These are phyloP conservation scores for Fusarium sp. DNA, from an alignment of 2,329 filamentous ascomycete genomes.

Conservation along the genomic window DNA sequence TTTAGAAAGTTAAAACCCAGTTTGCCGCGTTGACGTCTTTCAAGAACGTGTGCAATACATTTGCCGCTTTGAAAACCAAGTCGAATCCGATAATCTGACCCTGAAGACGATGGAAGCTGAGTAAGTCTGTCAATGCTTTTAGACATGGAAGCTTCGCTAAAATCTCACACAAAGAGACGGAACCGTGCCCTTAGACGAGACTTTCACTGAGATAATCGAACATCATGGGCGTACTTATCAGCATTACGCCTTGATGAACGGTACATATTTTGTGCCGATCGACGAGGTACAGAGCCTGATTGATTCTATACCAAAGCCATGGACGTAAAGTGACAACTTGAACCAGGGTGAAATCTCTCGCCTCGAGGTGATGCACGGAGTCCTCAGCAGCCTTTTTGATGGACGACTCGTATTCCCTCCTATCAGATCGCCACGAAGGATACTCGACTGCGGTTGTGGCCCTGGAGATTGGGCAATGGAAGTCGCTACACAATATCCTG, in stretches of 20 bases:
- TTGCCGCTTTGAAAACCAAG: slow-evolving; percentile 19
- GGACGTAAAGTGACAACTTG: slow-evolving; percentile 23
- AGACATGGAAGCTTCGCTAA: slow-evolving; percentile 42
- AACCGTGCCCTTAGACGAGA: slow-evolving; percentile 67
- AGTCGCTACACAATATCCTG: slow-evolving; percentile 73
- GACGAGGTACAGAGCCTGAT: slow-evolving; percentile 70
- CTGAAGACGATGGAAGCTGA: slow-evolving; percentile 49
- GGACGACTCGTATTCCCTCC: slow-evolving; percentile 77
- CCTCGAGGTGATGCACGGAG: slow-evolving; percentile 71
- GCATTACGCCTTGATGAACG: slow-evolving; percentile 73
- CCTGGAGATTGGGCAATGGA: slow-evolving; percentile 78
- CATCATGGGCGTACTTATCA: slow-evolving; percentile 76
- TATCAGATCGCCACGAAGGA: slow-evolving; percentile 65
- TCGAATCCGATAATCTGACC: slow-evolving; percentile 13
- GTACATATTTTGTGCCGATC: slow-evolving; percentile 75
- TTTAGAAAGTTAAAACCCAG: slow-evolving; percentile 33
- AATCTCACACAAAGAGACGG: slow-evolving; percentile 56
- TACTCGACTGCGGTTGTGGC: slow-evolving; percentile 81
- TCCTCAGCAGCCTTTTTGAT: slow-evolving; percentile 75
- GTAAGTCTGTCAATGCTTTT: slow-evolving; percentile 44
- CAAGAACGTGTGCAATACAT: slow-evolving; percentile 8
- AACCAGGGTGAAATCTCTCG: slow-evolving; percentile 76
- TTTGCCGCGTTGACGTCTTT: slow-evolving; percentile 28
- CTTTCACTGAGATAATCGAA: slow-evolving; percentile 69
- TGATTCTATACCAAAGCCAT: slow-evolving; percentile 6